Conservation (phyloP, 2,329 filamentous ascomycete genomes). For the Colletotrichum musae region DNA sequence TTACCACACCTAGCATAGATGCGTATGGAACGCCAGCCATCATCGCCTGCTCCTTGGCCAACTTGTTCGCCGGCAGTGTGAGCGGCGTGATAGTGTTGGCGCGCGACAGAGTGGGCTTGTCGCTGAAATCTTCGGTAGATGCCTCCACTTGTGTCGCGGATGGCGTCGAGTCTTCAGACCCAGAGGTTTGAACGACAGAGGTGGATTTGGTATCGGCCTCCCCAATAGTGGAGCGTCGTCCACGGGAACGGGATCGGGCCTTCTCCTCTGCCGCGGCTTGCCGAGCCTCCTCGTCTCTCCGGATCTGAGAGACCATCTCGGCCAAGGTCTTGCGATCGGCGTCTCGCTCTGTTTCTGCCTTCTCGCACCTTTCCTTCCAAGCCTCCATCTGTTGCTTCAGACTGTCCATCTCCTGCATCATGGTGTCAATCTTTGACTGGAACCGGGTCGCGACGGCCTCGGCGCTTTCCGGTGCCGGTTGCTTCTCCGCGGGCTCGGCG, state of each 20-base stretch:
- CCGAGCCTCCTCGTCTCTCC: conserved; percentile 74
- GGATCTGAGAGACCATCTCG: conserved; percentile 89
- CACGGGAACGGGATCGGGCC: conserved; percentile 53
- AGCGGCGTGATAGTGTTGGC: conserved; percentile 65
- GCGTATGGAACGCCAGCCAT: conserved; percentile 79
- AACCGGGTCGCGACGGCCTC: conserved; percentile 60
- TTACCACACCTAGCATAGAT: conserved; percentile 85
- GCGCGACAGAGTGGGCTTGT: conserved; percentile 61
- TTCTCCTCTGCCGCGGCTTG: conserved; percentile 59
- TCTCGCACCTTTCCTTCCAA: conserved; percentile 84
- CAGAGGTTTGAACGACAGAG: conserved; percentile 16
- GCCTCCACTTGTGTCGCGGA: conserved; percentile 40
- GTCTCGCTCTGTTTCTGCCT: conserved; percentile 83
- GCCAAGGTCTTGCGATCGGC: conserved; percentile 81
- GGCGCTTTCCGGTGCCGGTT: conserved; percentile 51
- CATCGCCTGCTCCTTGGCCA: conserved; percentile 60
- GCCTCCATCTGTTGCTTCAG: conserved; percentile 85
- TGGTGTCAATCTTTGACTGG: conserved; percentile 80
- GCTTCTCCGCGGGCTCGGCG: conserved; percentile 40
- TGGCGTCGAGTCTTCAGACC: conserved; percentile 21
- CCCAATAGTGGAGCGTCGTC: conserved; percentile 42
- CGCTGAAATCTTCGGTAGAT: conserved; percentile 53
- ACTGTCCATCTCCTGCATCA: conserved; percentile 85
- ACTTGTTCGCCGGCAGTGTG: conserved; percentile 55
- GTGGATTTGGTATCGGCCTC: conserved; percentile 18